Evolutionary conservation across 2,329 filamentous ascomycete species (phyloP).

Genomic region (Phoma herbarum): DNA sequence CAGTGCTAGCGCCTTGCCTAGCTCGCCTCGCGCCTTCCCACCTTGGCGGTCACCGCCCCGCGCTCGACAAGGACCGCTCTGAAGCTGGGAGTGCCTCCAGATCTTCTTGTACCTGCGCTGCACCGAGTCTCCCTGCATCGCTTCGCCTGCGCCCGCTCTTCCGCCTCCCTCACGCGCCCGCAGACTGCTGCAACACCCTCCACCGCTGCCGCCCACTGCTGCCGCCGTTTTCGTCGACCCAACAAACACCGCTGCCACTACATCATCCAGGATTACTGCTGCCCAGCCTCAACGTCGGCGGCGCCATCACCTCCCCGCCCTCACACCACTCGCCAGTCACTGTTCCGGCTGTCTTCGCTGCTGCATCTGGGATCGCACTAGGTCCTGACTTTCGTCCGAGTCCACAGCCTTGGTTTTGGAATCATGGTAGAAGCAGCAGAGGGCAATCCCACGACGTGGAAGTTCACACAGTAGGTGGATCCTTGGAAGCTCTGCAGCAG

Average conservation of each 20-base stretch:
- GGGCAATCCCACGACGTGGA: conserved; percentile 95
- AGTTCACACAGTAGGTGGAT: conserved; percentile 92
- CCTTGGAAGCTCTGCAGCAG: not conserved
- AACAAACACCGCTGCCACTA: conserved; percentile 37
- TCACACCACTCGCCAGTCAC: conserved; percentile 25
- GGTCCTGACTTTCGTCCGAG: conserved; percentile 28
- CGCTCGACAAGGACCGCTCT: conserved; percentile 10
- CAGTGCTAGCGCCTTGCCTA: conserved; percentile 6
- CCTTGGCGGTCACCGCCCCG: conserved; percentile 13
- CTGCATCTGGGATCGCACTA: conserved; percentile 17
- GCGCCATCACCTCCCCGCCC: conserved; percentile 33
- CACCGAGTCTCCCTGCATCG: conserved; percentile 35
- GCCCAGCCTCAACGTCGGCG: conserved; percentile 43
- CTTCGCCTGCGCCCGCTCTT: conserved; percentile 29
- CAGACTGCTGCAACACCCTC: conserved; percentile 14
- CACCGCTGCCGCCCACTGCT: conserved; percentile 22
- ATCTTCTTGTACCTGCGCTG: conserved; percentile 38
- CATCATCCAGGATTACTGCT: conserved; percentile 39
- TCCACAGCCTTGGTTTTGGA: conserved; percentile 29
- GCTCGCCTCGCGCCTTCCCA: conserved; percentile 16
- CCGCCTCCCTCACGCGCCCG: conserved; percentile 32
- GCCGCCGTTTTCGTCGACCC: conserved; percentile 33
- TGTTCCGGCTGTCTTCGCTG: conserved; percentile 20
- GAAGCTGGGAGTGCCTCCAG: conserved; percentile 27
- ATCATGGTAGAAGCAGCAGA: conserved; percentile 98